Base-by-base conservation (phyloP, 2,329 filamentous ascomycete species). In the Talaromyces sp. region DNA sequence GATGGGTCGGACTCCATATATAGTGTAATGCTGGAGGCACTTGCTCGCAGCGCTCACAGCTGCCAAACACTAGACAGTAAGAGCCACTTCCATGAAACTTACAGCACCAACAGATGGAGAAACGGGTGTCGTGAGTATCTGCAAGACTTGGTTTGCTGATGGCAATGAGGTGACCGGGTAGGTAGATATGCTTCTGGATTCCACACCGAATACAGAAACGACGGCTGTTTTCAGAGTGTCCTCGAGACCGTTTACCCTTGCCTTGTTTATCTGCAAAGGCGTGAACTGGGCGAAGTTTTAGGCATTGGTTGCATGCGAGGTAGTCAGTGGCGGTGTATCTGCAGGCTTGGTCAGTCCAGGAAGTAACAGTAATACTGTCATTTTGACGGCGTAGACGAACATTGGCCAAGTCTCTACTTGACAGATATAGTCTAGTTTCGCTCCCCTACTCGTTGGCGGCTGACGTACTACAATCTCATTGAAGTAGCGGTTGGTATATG, bases 401-500 rank as follows among this genome's bases (percentile, higher is more conserved):
- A 63, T 58, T 37, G 60, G 60, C 64, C 60, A 66, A 22, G 60
- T 66, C 35, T 66, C 64, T 4, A n/a, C 54, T 10, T 22, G 54
- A 8, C 45, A 60, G 39, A 66, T 37, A 57, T 37, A 64, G 2
- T 35, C 14, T 19, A 63, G 35, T 31, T 57, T 63, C 31, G 10
- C 60, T 24, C 43, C 57, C 19, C 52, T 56, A 2, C 27, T 35
- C 19, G n/a, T 24, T 37, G 61, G 61, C 41, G 61, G 47, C n/a
- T 56, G 61, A 14, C 60, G 57, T 16, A 41, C 24, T 50, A 66
- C 54, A 27, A 62, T 35, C 22, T 62, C 31, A 19, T 58, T 39
- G 39, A 66, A 66, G 58, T 66, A 66, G 37, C 33, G 45, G 39
- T 60, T 66, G n/a, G 65, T 57, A 50, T 66, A 64, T 57, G 65